A percentile compares a stretch with the other conserved stretches of the same genome.
phyloP scores from a whole-genome alignment of 345 rosid species.

The Citrus maxima region DNA sequence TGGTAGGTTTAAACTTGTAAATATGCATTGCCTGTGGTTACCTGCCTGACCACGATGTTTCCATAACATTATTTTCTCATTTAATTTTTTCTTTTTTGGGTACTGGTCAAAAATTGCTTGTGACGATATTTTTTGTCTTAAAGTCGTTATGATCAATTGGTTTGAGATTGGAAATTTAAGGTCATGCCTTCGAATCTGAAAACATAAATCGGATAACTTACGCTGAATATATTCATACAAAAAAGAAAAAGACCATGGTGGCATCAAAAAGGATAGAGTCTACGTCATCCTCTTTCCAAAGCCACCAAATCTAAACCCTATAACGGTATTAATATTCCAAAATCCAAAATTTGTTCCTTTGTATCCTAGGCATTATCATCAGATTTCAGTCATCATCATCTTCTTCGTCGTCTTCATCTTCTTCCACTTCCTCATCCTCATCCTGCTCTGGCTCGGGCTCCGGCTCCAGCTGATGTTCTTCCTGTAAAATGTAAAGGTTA shows the following conservation, averaged over 20 bases:
- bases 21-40: neutral
- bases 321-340: slow-evolving; percentile 17
- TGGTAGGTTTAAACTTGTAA: slow-evolving; percentile 15
- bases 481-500: slow-evolving; percentile 5
- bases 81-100: neutral
- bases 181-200: neutral
- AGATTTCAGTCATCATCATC: slow-evolving; percentile 31
- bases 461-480: neutral
- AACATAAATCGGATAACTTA: neutral
- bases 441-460: slow-evolving; percentile 9
- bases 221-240: neutral
- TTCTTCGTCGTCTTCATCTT: slow-evolving; percentile 16
- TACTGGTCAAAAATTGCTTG: neutral
- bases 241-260: neutral
- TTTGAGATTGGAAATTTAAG: neutral
- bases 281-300: neutral
- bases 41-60: neutral
- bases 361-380: slow-evolving; percentile 9
- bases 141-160: neutral
- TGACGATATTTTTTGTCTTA: too few relatives aligned
- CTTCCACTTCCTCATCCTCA: slow-evolving; percentile 34
- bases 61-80: neutral
- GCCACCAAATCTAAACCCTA: slow-evolving; percentile 8
- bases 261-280: neutral
- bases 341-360: slow-evolving; percentile 6